phyloP scores from a whole-genome alignment of 805 yeast species.

The Starmerella bombi region DNA sequence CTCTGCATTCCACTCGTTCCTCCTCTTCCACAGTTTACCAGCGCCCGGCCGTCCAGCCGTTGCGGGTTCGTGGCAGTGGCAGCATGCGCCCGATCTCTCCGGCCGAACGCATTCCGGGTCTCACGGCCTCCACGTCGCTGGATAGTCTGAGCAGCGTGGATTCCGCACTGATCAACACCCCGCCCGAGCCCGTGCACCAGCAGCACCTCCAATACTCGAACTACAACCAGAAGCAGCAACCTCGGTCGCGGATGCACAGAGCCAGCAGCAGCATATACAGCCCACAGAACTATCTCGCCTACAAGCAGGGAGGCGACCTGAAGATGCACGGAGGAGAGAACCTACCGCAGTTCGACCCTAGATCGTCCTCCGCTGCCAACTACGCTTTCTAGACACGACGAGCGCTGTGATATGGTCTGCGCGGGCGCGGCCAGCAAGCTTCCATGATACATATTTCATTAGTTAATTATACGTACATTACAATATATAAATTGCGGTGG shows the following conservation, averaged over 20 bases:
- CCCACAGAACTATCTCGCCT: neutral
- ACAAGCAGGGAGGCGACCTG: neutral
- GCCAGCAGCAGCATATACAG: constrained; percentile 3
- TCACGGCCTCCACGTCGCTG: constrained; percentile 21
- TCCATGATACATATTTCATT: no score
- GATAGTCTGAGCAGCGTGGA: constrained; percentile 20
- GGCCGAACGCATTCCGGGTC: constrained; percentile 15
- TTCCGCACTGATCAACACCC: constrained; percentile 13
- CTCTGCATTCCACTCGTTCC: neutral
- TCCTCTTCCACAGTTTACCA: constrained; percentile 1
- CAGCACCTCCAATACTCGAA: neutral
- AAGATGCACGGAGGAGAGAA: neutral
- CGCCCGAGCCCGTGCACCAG: constrained; percentile 12
- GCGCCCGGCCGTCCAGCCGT: constrained; percentile 9
- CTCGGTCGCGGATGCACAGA: neutral
- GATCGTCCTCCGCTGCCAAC: neutral
- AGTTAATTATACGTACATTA: no score
- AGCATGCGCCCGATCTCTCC: constrained; percentile 6
- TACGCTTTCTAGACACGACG: neutral
- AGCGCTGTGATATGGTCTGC: neutral
- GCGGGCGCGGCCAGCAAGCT: neutral
- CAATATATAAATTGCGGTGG: no score
- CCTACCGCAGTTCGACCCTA: constrained; percentile 11
- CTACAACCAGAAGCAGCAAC: neutral
- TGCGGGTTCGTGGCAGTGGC: constrained; percentile 4